Percentiles rank a stretch among this genome's conserved stretches.
Evolutionary conservation across 208 protist genomes (phyloP).

Genomic region (Acanthamoeba healyi): DNA sequence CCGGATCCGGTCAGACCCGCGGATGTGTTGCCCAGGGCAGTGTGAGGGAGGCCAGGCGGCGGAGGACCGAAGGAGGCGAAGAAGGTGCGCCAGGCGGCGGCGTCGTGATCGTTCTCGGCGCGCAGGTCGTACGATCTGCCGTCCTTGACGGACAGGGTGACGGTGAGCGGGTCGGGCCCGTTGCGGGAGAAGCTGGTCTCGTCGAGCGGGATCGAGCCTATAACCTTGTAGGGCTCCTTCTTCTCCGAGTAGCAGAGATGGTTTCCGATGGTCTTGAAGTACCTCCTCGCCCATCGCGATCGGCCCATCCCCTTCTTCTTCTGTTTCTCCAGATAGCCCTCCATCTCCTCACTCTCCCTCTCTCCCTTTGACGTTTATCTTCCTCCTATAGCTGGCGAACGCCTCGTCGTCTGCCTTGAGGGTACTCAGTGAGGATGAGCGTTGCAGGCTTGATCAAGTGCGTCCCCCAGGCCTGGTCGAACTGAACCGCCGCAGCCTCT

Average conservation of each 20-base stretch:
- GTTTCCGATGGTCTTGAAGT: slow-evolving; percentile 36
- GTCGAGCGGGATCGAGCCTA: not conserved
- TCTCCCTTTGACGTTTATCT: not conserved
- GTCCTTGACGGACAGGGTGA: not conserved
- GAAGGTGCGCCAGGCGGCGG: not conserved
- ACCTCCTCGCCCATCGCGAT: not conserved
- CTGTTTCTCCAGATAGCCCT: slow-evolving; percentile 9
- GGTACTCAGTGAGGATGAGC: too few relatives aligned
- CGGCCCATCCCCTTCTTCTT: not conserved
- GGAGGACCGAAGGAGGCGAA: not conserved
- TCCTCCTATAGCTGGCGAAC: too few relatives aligned
- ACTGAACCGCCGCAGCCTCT: too few relatives aligned
- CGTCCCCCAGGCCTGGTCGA: too few relatives aligned
- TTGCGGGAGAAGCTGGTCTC: not conserved
- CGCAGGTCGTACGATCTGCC: not conserved
- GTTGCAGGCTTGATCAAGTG: too few relatives aligned
- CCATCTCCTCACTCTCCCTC: not conserved
- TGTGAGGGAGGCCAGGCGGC: too few relatives aligned
- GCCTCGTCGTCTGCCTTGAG: too few relatives aligned
- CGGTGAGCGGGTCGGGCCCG: not conserved
- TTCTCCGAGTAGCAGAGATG: slow-evolving; percentile 42
- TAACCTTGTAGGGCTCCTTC: slow-evolving; percentile 44
- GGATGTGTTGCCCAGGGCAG: too few relatives aligned
- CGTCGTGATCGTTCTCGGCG: not conserved
- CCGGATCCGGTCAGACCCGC: not conserved